These are phyloP conservation scores for Hypoxylon lienhwacheense DNA, from an alignment of 495 filamentous ascomycete species.

Conservation along the genomic window DNA sequence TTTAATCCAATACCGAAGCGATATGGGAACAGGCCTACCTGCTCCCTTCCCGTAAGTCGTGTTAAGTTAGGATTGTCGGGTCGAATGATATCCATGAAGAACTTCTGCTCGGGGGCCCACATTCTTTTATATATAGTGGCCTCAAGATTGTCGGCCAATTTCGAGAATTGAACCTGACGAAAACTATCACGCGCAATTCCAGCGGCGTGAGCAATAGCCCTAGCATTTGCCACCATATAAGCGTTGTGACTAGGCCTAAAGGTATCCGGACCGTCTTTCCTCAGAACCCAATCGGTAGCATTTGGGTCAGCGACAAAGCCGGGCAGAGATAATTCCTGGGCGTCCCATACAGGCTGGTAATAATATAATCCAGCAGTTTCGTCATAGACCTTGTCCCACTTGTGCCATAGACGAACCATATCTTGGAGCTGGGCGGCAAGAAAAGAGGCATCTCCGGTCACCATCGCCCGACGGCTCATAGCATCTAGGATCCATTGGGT, in stretches of 20 bases:
- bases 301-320: conserved; percentile 45
- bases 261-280: conserved; percentile 47
- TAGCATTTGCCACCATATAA: conserved; percentile 52
- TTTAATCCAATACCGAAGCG: conserved; percentile 47
- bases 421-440: conserved; percentile 44
- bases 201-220: conserved; percentile 45
- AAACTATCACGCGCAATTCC: conserved; percentile 33
- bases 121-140: conserved; percentile 42
- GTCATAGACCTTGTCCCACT: conserved; percentile 46
- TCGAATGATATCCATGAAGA: conserved; percentile 50
- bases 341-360: conserved; percentile 48
- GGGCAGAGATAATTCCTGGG: conserved; percentile 49
- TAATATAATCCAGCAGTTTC: conserved; percentile 45
- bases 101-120: conserved; percentile 46
- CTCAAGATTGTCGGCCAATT: conserved; percentile 40
- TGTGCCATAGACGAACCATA: conserved; percentile 44
- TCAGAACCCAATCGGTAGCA: conserved; percentile 34
- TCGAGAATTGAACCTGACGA: conserved; percentile 38
- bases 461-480: conserved; percentile 42
- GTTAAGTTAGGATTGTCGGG: conserved; percentile 41
- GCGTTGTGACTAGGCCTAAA: conserved; percentile 50
- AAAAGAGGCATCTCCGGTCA: conserved; percentile 45
- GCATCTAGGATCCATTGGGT: conserved; percentile 51
- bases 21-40: conserved; percentile 50
- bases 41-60: conserved; percentile 43